phyloP scores from a whole-genome alignment of 2,329 filamentous ascomycete species.

The Cordyceps pruinosa region DNA sequence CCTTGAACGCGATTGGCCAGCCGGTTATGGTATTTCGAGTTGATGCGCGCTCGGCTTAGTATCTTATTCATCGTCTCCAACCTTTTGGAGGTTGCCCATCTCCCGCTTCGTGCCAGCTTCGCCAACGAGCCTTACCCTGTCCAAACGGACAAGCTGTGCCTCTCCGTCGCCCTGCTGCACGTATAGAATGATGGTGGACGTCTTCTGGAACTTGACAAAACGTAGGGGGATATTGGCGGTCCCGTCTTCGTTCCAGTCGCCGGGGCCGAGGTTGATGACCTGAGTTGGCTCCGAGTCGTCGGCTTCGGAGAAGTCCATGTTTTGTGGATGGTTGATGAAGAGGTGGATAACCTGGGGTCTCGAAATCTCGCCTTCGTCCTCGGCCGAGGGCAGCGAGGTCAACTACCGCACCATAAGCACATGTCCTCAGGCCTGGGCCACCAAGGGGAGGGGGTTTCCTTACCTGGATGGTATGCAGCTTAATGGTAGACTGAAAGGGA shows the following conservation, averaged over 20 bases:
- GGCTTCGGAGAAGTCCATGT: slow-evolving; percentile 91
- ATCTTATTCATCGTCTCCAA: slow-evolving; percentile 64
- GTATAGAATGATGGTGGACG: slow-evolving; percentile 79
- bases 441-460: slow-evolving; percentile 16
- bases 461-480: slow-evolving; percentile 76
- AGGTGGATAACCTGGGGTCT: slow-evolving; percentile 77
- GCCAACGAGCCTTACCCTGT: slow-evolving; percentile 73
- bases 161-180: slow-evolving; percentile 79
- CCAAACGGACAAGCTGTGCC: slow-evolving; percentile 77
- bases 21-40: background rate
- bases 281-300: slow-evolving; percentile 81
- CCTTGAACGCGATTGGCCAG: slow-evolving; percentile 3
- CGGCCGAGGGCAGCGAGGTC: slow-evolving; percentile 64
- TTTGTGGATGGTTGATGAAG: slow-evolving; percentile 82
- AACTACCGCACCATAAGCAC: slow-evolving; percentile 44
- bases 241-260: slow-evolving; percentile 76
- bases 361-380: slow-evolving; percentile 67
- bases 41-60: background rate
- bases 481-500: slow-evolving; percentile 80
- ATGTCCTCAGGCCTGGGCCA: background rate
- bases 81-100: slow-evolving; percentile 92
- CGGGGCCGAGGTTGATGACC: slow-evolving; percentile 62
- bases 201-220: slow-evolving; percentile 97
- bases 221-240: slow-evolving; percentile 68
- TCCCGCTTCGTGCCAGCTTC: slow-evolving; percentile 88